Conservation (phyloP, 257 asterid species). For the Capsicum rhomboideum region DNA sequence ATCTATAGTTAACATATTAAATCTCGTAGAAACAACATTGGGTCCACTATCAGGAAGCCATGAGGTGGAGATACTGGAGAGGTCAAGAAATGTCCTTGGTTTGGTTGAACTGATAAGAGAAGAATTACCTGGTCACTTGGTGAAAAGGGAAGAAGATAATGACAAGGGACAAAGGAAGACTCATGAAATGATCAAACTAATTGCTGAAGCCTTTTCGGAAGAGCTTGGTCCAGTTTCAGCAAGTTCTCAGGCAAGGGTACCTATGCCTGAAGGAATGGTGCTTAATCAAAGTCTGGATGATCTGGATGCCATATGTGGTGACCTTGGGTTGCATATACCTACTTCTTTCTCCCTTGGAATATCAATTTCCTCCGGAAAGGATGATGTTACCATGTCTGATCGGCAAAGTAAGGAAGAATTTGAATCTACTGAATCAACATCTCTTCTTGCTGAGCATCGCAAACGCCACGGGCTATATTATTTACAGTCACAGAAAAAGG, state of each 20-base stretch:
- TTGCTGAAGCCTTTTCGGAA: slow-evolving; percentile 55
- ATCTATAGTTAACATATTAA: slow-evolving; percentile 42
- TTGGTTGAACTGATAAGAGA: slow-evolving; percentile 54
- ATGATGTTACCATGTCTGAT: slow-evolving; percentile 20
- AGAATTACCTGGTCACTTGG: slow-evolving; percentile 29
- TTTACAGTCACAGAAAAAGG: slow-evolving; percentile 57
- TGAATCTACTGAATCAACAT: slow-evolving; percentile 54
- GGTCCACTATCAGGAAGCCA: slow-evolving; percentile 58
- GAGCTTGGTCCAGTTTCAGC: slow-evolving; percentile 84
- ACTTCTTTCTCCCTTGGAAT: slow-evolving; percentile 61
- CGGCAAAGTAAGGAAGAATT: slow-evolving; percentile 39
- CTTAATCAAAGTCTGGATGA: slow-evolving; percentile 69
- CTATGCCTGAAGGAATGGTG: slow-evolving; percentile 62
- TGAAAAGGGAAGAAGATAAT: slow-evolving; percentile 27
- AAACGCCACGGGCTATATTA: slow-evolving; percentile 83
- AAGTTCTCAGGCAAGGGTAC: slow-evolving; percentile 74
- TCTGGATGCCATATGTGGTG: slow-evolving; percentile 59
- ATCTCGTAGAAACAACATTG: slow-evolving; percentile 58
- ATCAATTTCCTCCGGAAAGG: slow-evolving; percentile 26
- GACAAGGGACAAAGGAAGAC: slow-evolving; percentile 23
- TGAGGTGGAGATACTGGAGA: slow-evolving; percentile 85
- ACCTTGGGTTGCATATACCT: slow-evolving; percentile 37
- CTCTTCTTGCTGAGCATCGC: slow-evolving; percentile 76
- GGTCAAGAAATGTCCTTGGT: slow-evolving; percentile 73
- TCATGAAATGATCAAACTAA: slow-evolving; percentile 37